Conservation (phyloP, 768 basidiomycete species). For the Tephrocybe rancida region DNA sequence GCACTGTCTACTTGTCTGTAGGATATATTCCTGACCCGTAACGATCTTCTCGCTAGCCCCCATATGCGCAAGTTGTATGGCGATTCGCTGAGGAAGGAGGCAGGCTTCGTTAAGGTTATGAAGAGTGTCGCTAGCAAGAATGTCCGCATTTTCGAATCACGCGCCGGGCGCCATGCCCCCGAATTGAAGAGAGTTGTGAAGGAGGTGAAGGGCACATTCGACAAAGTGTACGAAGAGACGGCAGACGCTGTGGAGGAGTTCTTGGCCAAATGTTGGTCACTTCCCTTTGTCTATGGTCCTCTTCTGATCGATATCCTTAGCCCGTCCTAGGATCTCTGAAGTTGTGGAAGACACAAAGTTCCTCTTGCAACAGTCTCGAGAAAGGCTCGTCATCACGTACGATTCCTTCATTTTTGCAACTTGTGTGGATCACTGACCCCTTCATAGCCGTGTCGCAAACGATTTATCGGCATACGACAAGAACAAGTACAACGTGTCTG, state of each 20-base stretch:
- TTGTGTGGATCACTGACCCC: conserved; percentile 4
- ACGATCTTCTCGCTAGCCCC: conserved; percentile 55
- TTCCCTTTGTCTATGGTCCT: not conserved
- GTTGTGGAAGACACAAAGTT: conserved; percentile 94
- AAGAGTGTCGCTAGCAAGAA: conserved; percentile 89
- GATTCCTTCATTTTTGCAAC: conserved; percentile 26
- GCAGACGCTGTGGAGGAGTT: conserved; percentile 94
- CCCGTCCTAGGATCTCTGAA: conserved; percentile 85
- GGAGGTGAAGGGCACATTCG: conserved; percentile 93
- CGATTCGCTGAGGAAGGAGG: conserved; percentile 90
- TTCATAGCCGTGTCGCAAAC: conserved; percentile 72
- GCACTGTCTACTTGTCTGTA: not conserved
- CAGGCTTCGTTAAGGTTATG: conserved; percentile 98
- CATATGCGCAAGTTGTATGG: conserved; percentile 98
- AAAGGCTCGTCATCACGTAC: conserved; percentile 90
- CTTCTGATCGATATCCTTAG: conserved; percentile 38
- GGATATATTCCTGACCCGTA: not conserved
- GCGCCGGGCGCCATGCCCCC: conserved; percentile 80
- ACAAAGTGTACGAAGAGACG: conserved; percentile 95
- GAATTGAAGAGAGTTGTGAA: conserved; percentile 78
- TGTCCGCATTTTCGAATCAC: conserved; percentile 71
- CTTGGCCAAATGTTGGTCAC: conserved; percentile 77
- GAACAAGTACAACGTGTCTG: conserved; percentile 73
- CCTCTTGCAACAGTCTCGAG: conserved; percentile 87
- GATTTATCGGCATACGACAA: conserved; percentile 82